phyloP scores from a whole-genome alignment of 2,329 filamentous ascomycete species.

The Alternaria gansuensis region DNA sequence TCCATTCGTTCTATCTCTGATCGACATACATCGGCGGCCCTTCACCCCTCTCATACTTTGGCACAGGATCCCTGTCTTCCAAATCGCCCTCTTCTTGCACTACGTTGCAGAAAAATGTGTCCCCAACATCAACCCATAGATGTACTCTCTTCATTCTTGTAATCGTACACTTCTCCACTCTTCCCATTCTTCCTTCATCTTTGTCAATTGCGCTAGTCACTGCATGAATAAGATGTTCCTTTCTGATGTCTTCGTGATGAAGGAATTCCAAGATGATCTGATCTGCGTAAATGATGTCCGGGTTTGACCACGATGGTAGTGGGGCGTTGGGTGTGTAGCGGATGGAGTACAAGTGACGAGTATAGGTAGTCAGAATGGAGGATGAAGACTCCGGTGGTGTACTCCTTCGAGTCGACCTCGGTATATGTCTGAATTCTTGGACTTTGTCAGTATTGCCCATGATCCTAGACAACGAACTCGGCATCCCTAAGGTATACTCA shows the following conservation, averaged over 20 bases:
- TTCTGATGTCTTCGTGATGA: slow-evolving; percentile 8
- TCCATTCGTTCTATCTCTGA: neutral
- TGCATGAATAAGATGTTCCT: slow-evolving; percentile 17
- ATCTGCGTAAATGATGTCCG: slow-evolving; percentile 19
- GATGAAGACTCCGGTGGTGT: neutral
- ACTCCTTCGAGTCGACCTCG: neutral
- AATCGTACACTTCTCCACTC: slow-evolving; percentile 15
- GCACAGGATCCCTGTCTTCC: slow-evolving; percentile 21
- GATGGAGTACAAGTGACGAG: slow-evolving; percentile 19
- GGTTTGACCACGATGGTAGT: slow-evolving; percentile 24
- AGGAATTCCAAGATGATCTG: slow-evolving; percentile 27
- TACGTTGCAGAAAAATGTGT: slow-evolving; percentile 8
- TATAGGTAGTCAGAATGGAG: slow-evolving; percentile 19
- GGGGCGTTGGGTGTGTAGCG: slow-evolving; percentile 17
- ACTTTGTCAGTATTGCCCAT: neutral
- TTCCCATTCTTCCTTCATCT: slow-evolving; percentile 25
- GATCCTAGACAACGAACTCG: neutral
- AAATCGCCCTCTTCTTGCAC: slow-evolving; percentile 3
- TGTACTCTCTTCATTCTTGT: slow-evolving; percentile 20
- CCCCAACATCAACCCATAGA: slow-evolving; percentile 28
- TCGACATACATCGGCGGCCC: slow-evolving; percentile 22
- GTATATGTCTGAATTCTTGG: neutral
- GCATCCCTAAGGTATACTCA: neutral
- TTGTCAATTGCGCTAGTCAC: slow-evolving; percentile 23
- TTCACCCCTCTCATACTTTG: slow-evolving; percentile 25